phyloP scores from a whole-genome alignment of 2,329 filamentous ascomycete genomes.

The Microcyclospora tardicrescens region DNA sequence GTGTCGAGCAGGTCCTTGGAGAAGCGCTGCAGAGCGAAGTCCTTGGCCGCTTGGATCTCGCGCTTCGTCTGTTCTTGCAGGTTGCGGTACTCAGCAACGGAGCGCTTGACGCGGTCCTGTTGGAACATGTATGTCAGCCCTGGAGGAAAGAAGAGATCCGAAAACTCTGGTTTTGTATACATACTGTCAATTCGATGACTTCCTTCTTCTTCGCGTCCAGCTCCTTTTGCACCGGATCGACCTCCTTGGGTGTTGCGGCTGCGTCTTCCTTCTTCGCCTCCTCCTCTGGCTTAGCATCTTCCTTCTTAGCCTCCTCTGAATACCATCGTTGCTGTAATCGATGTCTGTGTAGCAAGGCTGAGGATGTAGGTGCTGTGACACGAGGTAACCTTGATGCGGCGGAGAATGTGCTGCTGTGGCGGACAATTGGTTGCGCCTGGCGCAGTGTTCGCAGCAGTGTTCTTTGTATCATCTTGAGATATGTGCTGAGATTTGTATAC shows the following conservation, averaged over 20 bases:
- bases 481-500: too few relatives aligned
- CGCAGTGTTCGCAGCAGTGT: conserved; percentile 36
- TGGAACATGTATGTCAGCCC: conserved; percentile 2
- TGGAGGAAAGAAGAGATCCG: background rate
- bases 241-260: conserved; percentile 29
- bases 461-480: conserved; percentile 35
- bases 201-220: conserved; percentile 61
- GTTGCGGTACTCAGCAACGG: conserved; percentile 93
- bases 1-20: conserved; percentile 89
- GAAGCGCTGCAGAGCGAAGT: conserved; percentile 91
- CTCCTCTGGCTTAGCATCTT: conserved; percentile 19
- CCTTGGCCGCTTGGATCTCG: conserved; percentile 72
- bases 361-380: conserved; percentile 15
- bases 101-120: conserved; percentile 88
- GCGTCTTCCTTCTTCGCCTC: conserved; percentile 22
- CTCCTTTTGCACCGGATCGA: conserved; percentile 47
- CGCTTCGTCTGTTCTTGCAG: conserved; percentile 88
- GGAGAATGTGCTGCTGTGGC: conserved; percentile 11
- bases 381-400: conserved; percentile 10
- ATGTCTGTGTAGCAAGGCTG: conserved; percentile 5
- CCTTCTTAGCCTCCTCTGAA: conserved; percentile 32
- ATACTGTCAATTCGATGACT: conserved; percentile 73
- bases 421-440: conserved; percentile 15
- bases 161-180: conserved; percentile 3
- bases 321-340: conserved; percentile 30